phyloP scores from a whole-genome alignment of 2,329 filamentous ascomycete genomes.

The Colletotrichum navitas region DNA sequence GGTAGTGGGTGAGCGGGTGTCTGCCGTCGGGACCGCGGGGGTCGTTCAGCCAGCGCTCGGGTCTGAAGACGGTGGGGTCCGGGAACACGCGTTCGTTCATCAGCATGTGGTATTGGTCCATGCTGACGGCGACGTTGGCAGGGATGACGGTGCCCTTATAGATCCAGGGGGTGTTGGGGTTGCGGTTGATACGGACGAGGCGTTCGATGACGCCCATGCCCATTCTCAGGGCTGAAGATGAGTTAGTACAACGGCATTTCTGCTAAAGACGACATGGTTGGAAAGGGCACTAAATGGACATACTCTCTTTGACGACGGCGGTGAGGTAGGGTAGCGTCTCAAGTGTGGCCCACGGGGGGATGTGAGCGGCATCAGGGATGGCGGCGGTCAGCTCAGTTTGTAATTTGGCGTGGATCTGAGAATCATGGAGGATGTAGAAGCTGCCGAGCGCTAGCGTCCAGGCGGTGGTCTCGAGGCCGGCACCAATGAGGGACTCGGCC shows the following conservation, averaged over 20 bases:
- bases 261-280: too few species aligned
- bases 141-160: slow-evolving; percentile 50
- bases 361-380: slow-evolving; percentile 12
- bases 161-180: slow-evolving; percentile 27
- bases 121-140: slow-evolving; percentile 50
- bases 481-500: slow-evolving; percentile 49
- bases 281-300: not conserved
- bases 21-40: not conserved
- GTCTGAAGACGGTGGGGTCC: slow-evolving; percentile 44
- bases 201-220: slow-evolving; percentile 47
- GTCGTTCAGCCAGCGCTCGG: slow-evolving; percentile 46
- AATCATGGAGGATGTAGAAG: slow-evolving; percentile 54
- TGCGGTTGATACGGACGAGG: slow-evolving; percentile 54
- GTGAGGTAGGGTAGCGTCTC: slow-evolving; percentile 55
- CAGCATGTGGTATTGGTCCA: slow-evolving; percentile 50
- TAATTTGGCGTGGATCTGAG: slow-evolving; percentile 48
- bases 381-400: slow-evolving; percentile 49
- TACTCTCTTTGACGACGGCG: slow-evolving; percentile 52
- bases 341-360: slow-evolving; percentile 44
- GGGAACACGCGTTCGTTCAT: slow-evolving; percentile 46
- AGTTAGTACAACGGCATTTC: not conserved
- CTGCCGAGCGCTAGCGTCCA: slow-evolving; percentile 51
- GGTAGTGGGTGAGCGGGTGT: slow-evolving; percentile 10
- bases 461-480: slow-evolving; percentile 55
- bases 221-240: not conserved